Evolutionary conservation across 148 eudicot genomes (phyloP).

Genomic region (Simmondsia chinensis): DNA sequence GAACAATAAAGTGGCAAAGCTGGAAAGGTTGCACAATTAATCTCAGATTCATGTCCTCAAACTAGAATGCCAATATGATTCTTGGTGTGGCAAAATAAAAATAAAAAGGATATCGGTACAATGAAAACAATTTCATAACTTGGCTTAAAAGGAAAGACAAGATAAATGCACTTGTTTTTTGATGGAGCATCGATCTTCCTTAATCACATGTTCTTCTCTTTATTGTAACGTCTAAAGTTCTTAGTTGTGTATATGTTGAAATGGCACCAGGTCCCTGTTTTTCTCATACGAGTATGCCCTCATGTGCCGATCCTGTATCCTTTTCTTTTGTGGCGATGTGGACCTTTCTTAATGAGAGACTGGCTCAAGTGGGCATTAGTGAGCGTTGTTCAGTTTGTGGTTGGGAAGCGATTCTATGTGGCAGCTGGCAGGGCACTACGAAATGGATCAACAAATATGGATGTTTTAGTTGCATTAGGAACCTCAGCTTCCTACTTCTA

Average conservation of each 20-base stretch:
- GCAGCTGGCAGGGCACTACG: conserved; percentile 90
- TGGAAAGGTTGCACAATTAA: too few species aligned
- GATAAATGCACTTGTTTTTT: not conserved
- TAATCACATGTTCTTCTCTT: not conserved
- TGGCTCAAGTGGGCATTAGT: conserved; percentile 90
- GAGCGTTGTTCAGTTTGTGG: conserved; percentile 71
- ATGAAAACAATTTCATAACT: too few species aligned
- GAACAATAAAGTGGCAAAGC: too few species aligned
- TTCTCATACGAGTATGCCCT: conserved; percentile 82
- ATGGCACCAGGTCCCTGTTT: conserved; percentile 63
- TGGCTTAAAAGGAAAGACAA: too few species aligned
- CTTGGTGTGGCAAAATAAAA: not conserved
- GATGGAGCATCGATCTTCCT: not conserved
- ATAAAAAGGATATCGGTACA: not conserved
- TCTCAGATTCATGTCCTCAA: too few species aligned
- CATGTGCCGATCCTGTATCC: conserved; percentile 80
- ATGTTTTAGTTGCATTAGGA: conserved; percentile 92
- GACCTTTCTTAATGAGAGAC: conserved; percentile 93
- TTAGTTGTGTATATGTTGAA: too few species aligned
- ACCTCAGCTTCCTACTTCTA: conserved; percentile 93
- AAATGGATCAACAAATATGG: conserved; percentile 96
- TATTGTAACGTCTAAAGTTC: too few species aligned
- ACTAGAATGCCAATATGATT: too few species aligned
- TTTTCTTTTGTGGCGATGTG: conserved; percentile 73
- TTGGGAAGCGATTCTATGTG: conserved; percentile 93